These are phyloP conservation scores for Apostasia shenzhenica DNA, from an alignment of 106 monocot species.

Conservation along the genomic window DNA sequence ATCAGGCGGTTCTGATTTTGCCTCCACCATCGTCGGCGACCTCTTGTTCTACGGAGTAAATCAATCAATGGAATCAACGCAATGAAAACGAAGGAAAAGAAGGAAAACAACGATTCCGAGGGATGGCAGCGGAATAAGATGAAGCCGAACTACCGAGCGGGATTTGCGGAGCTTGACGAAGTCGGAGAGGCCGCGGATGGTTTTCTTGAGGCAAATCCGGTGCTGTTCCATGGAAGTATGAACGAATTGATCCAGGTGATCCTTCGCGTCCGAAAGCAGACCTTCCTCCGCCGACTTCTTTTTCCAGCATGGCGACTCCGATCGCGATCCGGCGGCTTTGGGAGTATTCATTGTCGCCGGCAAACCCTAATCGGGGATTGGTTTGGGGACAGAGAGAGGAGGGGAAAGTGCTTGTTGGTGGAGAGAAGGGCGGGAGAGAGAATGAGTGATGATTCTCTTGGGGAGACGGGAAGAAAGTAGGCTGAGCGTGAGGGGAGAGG, in stretches of 20 bases:
- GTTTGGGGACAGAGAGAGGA: neutral
- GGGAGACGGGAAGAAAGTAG: no score
- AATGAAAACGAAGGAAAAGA: neutral
- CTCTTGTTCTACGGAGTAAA: neutral
- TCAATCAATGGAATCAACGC: neutral
- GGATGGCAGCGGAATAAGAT: no score
- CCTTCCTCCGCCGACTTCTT: constrained; percentile 22
- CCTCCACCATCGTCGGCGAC: neutral
- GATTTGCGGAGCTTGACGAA: constrained; percentile 10
- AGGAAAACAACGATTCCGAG: neutral
- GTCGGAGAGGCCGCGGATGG: constrained; percentile 18
- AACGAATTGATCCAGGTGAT: constrained; percentile 35
- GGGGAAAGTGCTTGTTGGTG: neutral
- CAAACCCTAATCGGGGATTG: no score
- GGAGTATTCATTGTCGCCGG: no score
- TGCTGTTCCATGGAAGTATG: constrained; percentile 37
- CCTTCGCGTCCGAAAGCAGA: constrained; percentile 21
- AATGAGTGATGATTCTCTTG: neutral
- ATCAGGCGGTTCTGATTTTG: neutral
- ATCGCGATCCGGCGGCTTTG: neutral
- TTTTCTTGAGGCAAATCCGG: constrained; percentile 43
- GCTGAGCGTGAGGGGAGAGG: no score
- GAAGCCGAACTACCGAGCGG: neutral
- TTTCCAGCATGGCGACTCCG: constrained; percentile 21
- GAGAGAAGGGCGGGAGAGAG: neutral